phyloP scores from a whole-genome alignment of 176 grass and related monocot species.

The sorghum (Sorghum bicolor) region Sorghum_bicolor_NCBIv3 NC_012879.2:2345001-2345500 shows the following conservation, averaged over 20 bases:
- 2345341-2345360: no score
- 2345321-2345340: no score
- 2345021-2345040: background rate
- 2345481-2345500: no score
- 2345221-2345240: background rate
- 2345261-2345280: background rate
- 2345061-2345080: background rate
- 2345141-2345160: background rate
- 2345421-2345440: no score
- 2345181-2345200: background rate
- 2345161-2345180: background rate
- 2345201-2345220: background rate
- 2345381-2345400: background rate
- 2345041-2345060: background rate
- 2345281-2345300: no score
- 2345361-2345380: no score
- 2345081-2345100: no score
- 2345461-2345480: no score
- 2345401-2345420: background rate
- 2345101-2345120: background rate
- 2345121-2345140: background rate
- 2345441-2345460: no score
- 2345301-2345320: no score
- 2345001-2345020: background rate
- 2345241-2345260: background rate